These are phyloP conservation scores for Pichia sp. DNA, from an alignment of 1,139 yeast species.

Conservation along the genomic window DNA sequence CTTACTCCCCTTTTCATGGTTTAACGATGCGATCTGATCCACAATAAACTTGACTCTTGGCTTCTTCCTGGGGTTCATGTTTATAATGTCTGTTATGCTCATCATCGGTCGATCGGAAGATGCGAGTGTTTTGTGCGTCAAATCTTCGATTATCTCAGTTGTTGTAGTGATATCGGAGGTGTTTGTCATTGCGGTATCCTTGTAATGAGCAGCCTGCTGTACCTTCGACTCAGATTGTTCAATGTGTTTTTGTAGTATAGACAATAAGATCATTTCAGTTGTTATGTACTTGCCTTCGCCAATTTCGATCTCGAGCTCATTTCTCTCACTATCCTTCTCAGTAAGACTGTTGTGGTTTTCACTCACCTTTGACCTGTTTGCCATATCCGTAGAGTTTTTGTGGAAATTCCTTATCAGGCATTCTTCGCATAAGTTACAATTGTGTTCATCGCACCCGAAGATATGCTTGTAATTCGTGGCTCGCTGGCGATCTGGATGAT, in stretches of 20 bases:
- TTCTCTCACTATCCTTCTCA: background rate
- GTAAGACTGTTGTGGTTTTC: background rate
- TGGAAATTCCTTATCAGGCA: constrained; percentile 2
- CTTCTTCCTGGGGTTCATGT: background rate
- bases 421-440: constrained; percentile 8
- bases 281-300: background rate
- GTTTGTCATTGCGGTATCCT: no score
- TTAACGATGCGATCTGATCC: no score
- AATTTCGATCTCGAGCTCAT: background rate
- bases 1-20: no score
- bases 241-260: constrained; percentile 3
- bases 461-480: background rate
- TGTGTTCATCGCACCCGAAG: constrained; percentile 1
- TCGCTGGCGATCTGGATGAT: background rate
- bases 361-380: no score
- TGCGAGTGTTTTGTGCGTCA: background rate
- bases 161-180: no score
- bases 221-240: background rate
- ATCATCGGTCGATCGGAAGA: background rate
- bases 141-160: background rate
- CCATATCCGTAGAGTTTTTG: background rate
- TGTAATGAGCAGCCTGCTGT: background rate
- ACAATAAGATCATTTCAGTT: constrained; percentile 2
- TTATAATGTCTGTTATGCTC: background rate
- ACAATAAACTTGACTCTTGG: background rate